Evolutionary conservation across 2,329 filamentous ascomycete genomes (phyloP).

Genomic region (Amesomyces nigricolor): DNA sequence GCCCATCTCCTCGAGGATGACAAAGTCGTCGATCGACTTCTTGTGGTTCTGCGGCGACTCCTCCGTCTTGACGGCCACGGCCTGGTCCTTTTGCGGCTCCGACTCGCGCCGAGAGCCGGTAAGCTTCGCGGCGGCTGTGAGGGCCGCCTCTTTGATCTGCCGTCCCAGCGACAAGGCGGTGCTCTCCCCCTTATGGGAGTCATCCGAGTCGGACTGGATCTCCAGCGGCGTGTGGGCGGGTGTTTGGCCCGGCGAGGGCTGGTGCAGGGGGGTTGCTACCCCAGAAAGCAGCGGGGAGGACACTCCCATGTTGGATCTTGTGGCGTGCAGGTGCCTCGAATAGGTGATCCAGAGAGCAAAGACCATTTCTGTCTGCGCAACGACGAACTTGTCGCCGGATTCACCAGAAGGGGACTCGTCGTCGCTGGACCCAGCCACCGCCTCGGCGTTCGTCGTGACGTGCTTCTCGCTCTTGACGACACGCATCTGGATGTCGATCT

Average conservation of each 20-base stretch:
- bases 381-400: slow-evolving; percentile 41
- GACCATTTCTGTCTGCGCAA: slow-evolving; percentile 66
- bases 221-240: slow-evolving; percentile 53
- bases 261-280: slow-evolving; percentile 65
- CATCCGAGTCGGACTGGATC: slow-evolving; percentile 49
- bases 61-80: slow-evolving; percentile 32
- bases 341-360: slow-evolving; percentile 98
- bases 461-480: slow-evolving; percentile 85
- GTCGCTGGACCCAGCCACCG: slow-evolving; percentile 57
- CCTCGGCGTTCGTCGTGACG: slow-evolving; percentile 53
- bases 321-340: slow-evolving; percentile 82
- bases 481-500: slow-evolving; percentile 93
- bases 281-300: slow-evolving; percentile 61
- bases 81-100: slow-evolving; percentile 29
- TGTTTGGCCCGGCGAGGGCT: slow-evolving; percentile 72
- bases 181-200: slow-evolving; percentile 39
- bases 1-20: slow-evolving; percentile 95
- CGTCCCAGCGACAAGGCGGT: slow-evolving; percentile 45
- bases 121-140: slow-evolving; percentile 50
- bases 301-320: slow-evolving; percentile 53
- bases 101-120: slow-evolving; percentile 33
- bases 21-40: slow-evolving; percentile 84
- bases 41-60: slow-evolving; percentile 46
- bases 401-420: slow-evolving; percentile 44
- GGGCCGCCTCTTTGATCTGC: slow-evolving; percentile 53